Conservation (phyloP, 2,329 filamentous ascomycete species). For the Fusarium hostae region DNA sequence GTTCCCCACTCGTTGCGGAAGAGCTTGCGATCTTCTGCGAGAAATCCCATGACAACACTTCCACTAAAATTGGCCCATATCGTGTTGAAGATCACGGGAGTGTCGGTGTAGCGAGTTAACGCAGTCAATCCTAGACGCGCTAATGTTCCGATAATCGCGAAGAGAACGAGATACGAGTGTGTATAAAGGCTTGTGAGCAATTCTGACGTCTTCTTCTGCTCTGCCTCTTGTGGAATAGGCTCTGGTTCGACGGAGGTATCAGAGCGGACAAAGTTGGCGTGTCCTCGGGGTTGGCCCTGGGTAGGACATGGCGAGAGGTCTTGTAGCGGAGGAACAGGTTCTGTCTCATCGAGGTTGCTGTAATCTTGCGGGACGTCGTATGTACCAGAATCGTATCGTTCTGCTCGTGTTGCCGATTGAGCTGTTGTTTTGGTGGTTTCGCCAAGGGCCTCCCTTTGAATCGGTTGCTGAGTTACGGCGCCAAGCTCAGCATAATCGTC, state of each 20-base stretch:
- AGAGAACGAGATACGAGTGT: slow-evolving; percentile 84
- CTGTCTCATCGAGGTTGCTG: slow-evolving; percentile 56
- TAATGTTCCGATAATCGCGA: slow-evolving; percentile 85
- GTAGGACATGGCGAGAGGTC: neutral
- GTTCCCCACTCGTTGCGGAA: slow-evolving; percentile 76
- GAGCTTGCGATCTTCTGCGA: slow-evolving; percentile 80
- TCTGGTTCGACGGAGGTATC: neutral
- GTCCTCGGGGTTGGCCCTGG: slow-evolving; percentile 12
- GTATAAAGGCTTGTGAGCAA: slow-evolving; percentile 73
- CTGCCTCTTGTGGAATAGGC: slow-evolving; percentile 15
- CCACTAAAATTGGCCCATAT: slow-evolving; percentile 92
- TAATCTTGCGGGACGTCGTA: slow-evolving; percentile 50
- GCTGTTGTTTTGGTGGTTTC: neutral
- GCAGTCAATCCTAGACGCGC: slow-evolving; percentile 83
- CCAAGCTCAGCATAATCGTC: neutral
- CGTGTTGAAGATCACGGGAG: slow-evolving; percentile 77
- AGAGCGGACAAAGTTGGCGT: slow-evolving; percentile 11
- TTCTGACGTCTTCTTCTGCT: slow-evolving; percentile 54
- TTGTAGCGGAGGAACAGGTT: slow-evolving; percentile 13
- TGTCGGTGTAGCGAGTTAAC: slow-evolving; percentile 81
- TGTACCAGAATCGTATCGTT: slow-evolving; percentile 21
- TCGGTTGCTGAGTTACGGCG: neutral
- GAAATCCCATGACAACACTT: slow-evolving; percentile 84
- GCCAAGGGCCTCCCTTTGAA: neutral
- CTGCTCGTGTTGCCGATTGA: neutral